Base-by-base conservation (phyloP, 2,329 filamentous ascomycete genomes). In the Magnaporthiopsis poae region DNA sequence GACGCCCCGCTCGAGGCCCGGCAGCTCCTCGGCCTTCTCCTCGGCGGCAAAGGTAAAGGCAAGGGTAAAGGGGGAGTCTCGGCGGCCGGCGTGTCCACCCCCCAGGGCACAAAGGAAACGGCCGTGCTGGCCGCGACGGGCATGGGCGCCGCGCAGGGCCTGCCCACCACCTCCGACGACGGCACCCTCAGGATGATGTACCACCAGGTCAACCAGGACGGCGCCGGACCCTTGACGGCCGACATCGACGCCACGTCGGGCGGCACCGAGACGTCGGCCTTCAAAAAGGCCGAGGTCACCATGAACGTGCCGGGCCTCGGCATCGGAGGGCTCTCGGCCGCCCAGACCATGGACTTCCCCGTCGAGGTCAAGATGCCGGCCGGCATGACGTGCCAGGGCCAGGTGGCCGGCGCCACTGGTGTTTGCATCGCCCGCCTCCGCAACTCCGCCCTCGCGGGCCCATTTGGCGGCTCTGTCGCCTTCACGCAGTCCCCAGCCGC, bases 151-250 rank as follows among this genome's bases (percentile, higher is more conserved):
- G 69, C 74, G 0, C 73, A 74, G 13, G 86, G 87, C 67, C 77
- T 90, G 25, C 88, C 88, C 11, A 90, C 87, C 5, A 82, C 80
- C 67, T 77, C 80, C 27, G 84, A 88, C 67, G 81, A 86, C 66
- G 87, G 88, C 68, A 81, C 81, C 35, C 78, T 90, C 74, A 82
- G 80, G 67, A 82, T 90, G 82, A 86, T 82, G 68, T 89, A 85
- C 78, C 86, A 87, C 75, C 85, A 90, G 78, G 84, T 90, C 78
- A 90, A 90, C 81, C 87, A 89, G 75, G 87, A 90, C 71, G 87
- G 87, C 29, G 88, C 87, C 0, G 88, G 87, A 1, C 86, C 86
- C 1, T 77, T 90, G 63, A 82, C 79, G 36, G 87, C 87, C 11
- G 78, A 80, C 61, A 79, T 90, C 63, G 87, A 90, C 72, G 76